phyloP scores from a whole-genome alignment of 805 yeast species.

The Tetrapisispora namnaoensis region DNA sequence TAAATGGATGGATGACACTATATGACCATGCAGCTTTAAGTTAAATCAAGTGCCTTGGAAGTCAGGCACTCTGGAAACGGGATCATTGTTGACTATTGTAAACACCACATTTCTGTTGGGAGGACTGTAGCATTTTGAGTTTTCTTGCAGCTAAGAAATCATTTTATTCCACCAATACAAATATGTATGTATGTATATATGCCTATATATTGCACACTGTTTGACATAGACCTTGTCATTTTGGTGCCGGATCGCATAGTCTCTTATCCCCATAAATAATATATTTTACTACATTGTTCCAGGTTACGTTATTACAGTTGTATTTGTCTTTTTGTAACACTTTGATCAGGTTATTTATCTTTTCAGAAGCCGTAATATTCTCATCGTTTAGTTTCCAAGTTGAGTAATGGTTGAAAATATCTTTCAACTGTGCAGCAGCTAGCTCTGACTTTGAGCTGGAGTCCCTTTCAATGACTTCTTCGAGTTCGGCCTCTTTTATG shows the following conservation, averaged over 20 bases:
- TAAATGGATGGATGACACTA: no score
- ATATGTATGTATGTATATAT: no score
- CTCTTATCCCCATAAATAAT: background rate
- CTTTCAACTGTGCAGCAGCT: background rate
- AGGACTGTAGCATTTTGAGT: no score
- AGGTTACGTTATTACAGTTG: background rate
- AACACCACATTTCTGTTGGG: no score
- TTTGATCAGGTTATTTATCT: background rate
- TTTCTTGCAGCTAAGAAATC: no score
- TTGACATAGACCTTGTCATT: no score
- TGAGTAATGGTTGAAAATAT: background rate
- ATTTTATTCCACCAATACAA: no score
- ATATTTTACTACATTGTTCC: conserved; percentile 1
- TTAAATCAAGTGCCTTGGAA: no score
- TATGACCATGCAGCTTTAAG: no score
- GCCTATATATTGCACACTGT: no score
- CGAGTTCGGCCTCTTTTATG: background rate
- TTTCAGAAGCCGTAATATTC: background rate
- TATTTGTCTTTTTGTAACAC: background rate
- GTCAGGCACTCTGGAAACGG: no score
- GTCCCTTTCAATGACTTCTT: background rate
- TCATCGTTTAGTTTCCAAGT: background rate
- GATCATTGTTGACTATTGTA: no score
- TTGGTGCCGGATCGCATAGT: background rate
- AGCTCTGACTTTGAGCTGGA: background rate